Conservation (phyloP, 352 stramenopile species). For the Plasmopara halstedii region DNA sequence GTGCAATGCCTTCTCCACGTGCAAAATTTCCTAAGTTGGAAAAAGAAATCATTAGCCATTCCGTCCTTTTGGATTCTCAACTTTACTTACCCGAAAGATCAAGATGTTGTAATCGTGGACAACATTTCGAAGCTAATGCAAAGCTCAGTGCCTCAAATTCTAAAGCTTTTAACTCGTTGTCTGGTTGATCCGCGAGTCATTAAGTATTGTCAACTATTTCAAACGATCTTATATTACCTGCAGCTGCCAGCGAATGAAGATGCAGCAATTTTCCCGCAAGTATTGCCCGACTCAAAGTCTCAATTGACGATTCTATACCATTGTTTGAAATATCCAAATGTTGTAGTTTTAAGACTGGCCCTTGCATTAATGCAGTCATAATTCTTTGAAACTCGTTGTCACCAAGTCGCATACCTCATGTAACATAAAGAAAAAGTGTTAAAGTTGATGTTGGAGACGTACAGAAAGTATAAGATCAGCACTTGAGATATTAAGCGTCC, state of each 20-base stretch:
- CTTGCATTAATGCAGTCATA: constrained; percentile 8
- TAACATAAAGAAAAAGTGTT: neutral
- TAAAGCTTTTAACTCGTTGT: constrained; percentile 28
- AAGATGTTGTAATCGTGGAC: constrained; percentile 22
- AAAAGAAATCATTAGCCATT: neutral
- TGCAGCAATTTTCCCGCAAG: constrained; percentile 3
- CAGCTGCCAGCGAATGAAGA: constrained; percentile 21
- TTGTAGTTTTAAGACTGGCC: constrained; percentile 4
- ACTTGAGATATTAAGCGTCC: constrained; percentile 27
- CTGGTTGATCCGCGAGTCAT: no score
- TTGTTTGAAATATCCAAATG: constrained; percentile 34
- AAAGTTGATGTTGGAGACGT: neutral
- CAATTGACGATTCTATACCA: constrained; percentile 15
- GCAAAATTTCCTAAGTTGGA: constrained; percentile 32
- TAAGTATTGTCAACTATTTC: no score
- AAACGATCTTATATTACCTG: constrained; percentile 18
- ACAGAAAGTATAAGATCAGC: neutral
- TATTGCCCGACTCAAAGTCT: constrained; percentile 19
- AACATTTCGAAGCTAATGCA: constrained; percentile 14
- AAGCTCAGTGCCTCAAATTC: constrained; percentile 28
- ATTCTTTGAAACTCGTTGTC: constrained; percentile 18
- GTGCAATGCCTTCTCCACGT: constrained; percentile 31
- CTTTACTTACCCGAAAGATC: constrained; percentile 31
- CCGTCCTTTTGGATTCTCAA: no score
- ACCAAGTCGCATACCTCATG: constrained; percentile 25